phyloP scores from a whole-genome alignment of 495 filamentous ascomycete species.

The Penicillium goetzii region DNA sequence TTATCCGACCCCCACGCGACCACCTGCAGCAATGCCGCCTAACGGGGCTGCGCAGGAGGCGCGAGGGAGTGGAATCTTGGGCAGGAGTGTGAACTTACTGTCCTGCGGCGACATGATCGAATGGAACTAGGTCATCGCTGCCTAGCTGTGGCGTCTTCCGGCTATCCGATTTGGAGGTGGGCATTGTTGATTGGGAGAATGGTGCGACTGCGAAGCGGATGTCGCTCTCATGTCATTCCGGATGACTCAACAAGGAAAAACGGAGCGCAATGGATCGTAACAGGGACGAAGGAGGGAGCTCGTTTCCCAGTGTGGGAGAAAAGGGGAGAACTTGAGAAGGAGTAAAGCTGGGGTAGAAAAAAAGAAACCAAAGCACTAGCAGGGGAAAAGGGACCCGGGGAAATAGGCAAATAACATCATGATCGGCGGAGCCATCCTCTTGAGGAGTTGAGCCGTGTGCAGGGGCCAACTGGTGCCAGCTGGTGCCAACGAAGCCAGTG shows the following conservation, averaged over 20 bases:
- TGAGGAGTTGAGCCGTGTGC: conserved; percentile 3
- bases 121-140: conserved; percentile 65
- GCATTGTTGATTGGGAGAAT: conserved; percentile 35
- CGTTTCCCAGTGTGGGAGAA: background rate
- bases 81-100: conserved; percentile 69
- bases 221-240: conserved; percentile 26
- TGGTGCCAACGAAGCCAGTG: background rate
- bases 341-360: background rate
- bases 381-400: conserved; percentile 4
- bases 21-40: background rate
- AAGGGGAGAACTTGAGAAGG: background rate
- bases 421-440: conserved; percentile 4
- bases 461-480: conserved; percentile 1
- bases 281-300: background rate
- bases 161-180: conserved; percentile 41
- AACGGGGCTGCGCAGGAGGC: conserved; percentile 15
- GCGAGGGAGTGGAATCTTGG: conserved; percentile 3
- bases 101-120: conserved; percentile 84
- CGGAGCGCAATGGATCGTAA: background rate
- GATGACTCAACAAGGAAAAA: conserved; percentile 11
- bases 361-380: background rate
- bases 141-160: conserved; percentile 44
- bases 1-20: conserved; percentile 12
- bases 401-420: conserved; percentile 1
- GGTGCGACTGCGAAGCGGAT: background rate